These are phyloP conservation scores for Spizellomyces sp. DNA, from an alignment of 192 early-diverging fungal species.

Conservation along the genomic window DNA sequence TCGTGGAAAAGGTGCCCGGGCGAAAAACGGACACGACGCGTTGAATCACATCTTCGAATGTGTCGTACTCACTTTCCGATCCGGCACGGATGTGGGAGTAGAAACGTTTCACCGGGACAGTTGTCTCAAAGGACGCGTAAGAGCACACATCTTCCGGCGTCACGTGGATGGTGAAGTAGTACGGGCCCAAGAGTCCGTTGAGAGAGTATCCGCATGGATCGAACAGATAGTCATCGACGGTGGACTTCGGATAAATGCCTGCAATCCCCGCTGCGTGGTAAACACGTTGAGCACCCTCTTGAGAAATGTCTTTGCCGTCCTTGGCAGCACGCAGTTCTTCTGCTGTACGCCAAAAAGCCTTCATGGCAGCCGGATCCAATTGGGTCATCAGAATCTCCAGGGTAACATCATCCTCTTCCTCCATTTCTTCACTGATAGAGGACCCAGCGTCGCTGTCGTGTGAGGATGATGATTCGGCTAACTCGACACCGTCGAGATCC, in stretches of 20 bases:
- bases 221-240: constrained; percentile 89
- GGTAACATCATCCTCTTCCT: constrained; percentile 79
- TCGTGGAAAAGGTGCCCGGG: constrained; percentile 75
- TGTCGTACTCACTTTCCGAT: constrained; percentile 49
- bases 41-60: constrained; percentile 68
- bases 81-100: constrained; percentile 33
- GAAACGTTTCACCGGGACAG: constrained; percentile 69
- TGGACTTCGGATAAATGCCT: constrained; percentile 77
- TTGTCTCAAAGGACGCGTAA: constrained; percentile 98
- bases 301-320: constrained; percentile 43
- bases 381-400: constrained; percentile 97
- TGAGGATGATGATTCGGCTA: constrained; percentile 23
- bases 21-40: constrained; percentile 84
- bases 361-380: constrained; percentile 78
- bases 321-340: constrained; percentile 63
- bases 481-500: constrained; percentile 48
- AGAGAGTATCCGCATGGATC: constrained; percentile 96
- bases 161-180: constrained; percentile 96
- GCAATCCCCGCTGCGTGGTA: constrained; percentile 74
- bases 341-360: constrained; percentile 65
- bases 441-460: constrained; percentile 31
- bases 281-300: constrained; percentile 39
- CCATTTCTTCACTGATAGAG: constrained; percentile 31
- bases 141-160: constrained; percentile 98
- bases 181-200: constrained; percentile 84